Evolutionary conservation across 108 stramenopile genomes (phyloP).

Genomic region (Skeletonema grethae): DNA sequence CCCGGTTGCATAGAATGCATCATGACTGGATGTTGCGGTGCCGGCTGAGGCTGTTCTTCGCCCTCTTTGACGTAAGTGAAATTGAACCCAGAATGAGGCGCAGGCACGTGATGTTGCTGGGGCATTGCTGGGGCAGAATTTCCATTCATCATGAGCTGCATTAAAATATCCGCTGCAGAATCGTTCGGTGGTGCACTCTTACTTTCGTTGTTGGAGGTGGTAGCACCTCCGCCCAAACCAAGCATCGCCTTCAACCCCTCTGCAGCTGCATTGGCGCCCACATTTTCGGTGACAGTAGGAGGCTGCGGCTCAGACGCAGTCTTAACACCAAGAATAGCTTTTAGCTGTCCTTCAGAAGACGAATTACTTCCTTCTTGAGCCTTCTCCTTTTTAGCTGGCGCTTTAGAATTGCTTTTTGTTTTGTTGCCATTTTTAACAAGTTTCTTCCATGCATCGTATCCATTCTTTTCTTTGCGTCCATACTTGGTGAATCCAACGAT

Average conservation of each 20-base stretch:
- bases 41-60: slow-evolving; percentile 40
- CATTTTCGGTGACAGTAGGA: not conserved
- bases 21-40: slow-evolving; percentile 11
- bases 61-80: slow-evolving; percentile 86
- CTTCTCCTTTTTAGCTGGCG: slow-evolving; percentile 22
- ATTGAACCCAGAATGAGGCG: slow-evolving; percentile 60
- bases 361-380: slow-evolving; percentile 18
- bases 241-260: slow-evolving; percentile 67
- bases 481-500: slow-evolving; percentile 63
- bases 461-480: slow-evolving; percentile 54
- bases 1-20: slow-evolving; percentile 28
- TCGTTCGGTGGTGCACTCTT: slow-evolving; percentile 23
- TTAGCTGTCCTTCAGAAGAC: slow-evolving; percentile 21
- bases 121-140: slow-evolving; percentile 14
- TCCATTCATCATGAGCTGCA: slow-evolving; percentile 60
- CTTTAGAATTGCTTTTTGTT: slow-evolving; percentile 11
- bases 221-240: slow-evolving; percentile 41
- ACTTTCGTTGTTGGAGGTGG: slow-evolving; percentile 6
- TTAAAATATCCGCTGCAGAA: slow-evolving; percentile 70
- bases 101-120: not conserved
- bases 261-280: slow-evolving; percentile 21
- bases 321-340: slow-evolving; percentile 51
- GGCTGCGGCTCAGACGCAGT: slow-evolving; percentile 14
- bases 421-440: slow-evolving; percentile 20
- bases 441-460: slow-evolving; percentile 61